These are phyloP conservation scores for Penicillium sp. DNA, from an alignment of 2,329 filamentous ascomycete genomes.

Conservation along the genomic window DNA sequence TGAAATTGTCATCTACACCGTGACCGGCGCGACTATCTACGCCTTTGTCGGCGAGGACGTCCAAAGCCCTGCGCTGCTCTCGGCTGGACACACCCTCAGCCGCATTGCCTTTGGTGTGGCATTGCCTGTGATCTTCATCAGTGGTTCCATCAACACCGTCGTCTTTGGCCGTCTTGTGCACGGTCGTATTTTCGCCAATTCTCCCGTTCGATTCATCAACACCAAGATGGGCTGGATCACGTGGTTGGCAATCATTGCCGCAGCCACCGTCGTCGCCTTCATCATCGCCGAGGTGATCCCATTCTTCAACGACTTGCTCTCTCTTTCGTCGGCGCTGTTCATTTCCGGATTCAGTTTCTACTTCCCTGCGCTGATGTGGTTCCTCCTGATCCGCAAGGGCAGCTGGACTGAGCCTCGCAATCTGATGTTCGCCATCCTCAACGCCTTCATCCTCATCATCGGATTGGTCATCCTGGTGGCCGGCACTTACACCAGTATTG, in stretches of 20 bases:
- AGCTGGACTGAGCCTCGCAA: slow-evolving; percentile 33
- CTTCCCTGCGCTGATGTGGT: slow-evolving; percentile 43
- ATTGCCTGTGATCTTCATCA: slow-evolving; percentile 31
- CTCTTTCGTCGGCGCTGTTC: slow-evolving; percentile 57
- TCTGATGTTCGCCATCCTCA: slow-evolving; percentile 52
- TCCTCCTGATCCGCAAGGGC: slow-evolving; percentile 22
- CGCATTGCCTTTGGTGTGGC: slow-evolving; percentile 29
- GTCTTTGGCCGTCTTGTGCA: slow-evolving; percentile 30
- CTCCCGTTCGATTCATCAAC: slow-evolving; percentile 30
- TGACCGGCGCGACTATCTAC: slow-evolving; percentile 28
- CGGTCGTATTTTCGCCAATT: slow-evolving; percentile 27
- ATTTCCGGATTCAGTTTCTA: slow-evolving; percentile 87
- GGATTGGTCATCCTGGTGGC: slow-evolving; percentile 69
- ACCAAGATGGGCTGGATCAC: slow-evolving; percentile 30
- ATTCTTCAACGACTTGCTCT: slow-evolving; percentile 64
- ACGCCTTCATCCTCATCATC: slow-evolving; percentile 61
- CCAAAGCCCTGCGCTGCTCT: slow-evolving; percentile 26
- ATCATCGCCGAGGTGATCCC: slow-evolving; percentile 80
- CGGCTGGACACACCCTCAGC: slow-evolving; percentile 21
- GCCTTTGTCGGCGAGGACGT: slow-evolving; percentile 28
- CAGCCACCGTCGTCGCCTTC: slow-evolving; percentile 72
- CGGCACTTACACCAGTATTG: slow-evolving; percentile 65
- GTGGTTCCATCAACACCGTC: slow-evolving; percentile 30
- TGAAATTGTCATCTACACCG: slow-evolving; percentile 30
- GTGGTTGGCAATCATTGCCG: slow-evolving; percentile 23